Percentiles rank a stretch among this genome's conserved stretches.
Conservation (phyloP, 2,329 filamentous ascomycete genomes). For the Byssochlamys sp. region DNA sequence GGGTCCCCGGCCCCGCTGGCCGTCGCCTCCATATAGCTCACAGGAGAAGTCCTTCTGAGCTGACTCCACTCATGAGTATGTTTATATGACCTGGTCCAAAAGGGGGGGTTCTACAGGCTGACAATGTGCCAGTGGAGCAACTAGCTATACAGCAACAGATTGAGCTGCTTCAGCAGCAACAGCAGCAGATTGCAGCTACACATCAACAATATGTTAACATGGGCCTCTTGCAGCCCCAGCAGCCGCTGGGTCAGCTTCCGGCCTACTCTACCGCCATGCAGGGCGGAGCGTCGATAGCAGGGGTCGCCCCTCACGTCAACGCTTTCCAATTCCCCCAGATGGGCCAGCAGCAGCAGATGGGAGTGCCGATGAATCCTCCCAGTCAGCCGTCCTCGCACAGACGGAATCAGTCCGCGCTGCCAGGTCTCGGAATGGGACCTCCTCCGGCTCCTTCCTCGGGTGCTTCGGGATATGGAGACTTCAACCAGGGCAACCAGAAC, state of each 20-base stretch:
- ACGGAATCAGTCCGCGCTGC: conserved; percentile 93
- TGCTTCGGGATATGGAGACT: conserved; percentile 76
- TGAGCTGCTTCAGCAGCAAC: conserved; percentile 90
- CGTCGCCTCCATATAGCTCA: conserved; percentile 95
- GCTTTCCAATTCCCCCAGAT: conserved; percentile 85
- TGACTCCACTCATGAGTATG: conserved; percentile 96
- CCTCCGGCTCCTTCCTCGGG: conserved; percentile 86
- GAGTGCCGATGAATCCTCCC: conserved; percentile 63
- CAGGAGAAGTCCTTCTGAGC: conserved; percentile 89
- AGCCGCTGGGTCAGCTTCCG: conserved; percentile 62
- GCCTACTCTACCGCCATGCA: conserved; percentile 66
- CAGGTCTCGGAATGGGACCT: conserved; percentile 82
- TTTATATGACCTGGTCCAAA: conserved; percentile 22
- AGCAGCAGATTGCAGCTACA: conserved; percentile 91
- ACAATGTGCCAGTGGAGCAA: conserved; percentile 67
- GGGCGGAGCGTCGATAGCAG: conserved; percentile 57
- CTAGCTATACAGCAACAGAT: conserved; percentile 96
- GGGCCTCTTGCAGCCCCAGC: conserved; percentile 82
- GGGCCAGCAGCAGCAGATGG: conserved; percentile 61
- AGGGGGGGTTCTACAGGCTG: neutral
- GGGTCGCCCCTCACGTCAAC: conserved; percentile 63
- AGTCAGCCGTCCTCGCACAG: conserved; percentile 73
- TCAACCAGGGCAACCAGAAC: conserved; percentile 58
- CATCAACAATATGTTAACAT: conserved; percentile 97
- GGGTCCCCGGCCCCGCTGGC: conserved; percentile 61